Base-by-base conservation (phyloP, 2,329 filamentous ascomycete species). In the Arthrobotrys pseudoclavata region DNA sequence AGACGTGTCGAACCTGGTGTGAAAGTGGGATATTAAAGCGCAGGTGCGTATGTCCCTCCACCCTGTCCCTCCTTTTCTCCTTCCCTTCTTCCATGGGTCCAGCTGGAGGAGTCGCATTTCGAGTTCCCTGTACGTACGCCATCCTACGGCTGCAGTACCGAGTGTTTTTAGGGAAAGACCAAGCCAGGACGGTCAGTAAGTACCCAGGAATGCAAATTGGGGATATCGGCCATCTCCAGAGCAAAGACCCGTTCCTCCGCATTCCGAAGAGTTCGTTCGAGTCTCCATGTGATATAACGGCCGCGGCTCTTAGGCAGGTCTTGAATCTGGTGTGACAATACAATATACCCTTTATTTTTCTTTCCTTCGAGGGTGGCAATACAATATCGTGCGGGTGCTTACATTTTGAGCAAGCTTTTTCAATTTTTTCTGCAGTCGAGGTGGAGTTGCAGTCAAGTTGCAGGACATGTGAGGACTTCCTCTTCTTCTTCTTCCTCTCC, bases 51-150 rank as follows among this genome's bases (percentile, higher is more conserved):
- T 50, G 50, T 37, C 34, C 29, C 50, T 48, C 31, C 20, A 48
- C 47, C 34, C 13, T 52, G 31, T n/a, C n/a, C 29, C 18, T 66
- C 29, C 31, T 13, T 42, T 26, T 20, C 37, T 68, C 34, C 48
- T 55, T 69, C 52, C 55, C 31, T 42, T 26, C 10, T 24, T 60
- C 31, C 20, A 60, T 18, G 20, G 55, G 22, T 12, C 26, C 29
- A 57, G 31, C 15, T n/a, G 29, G 34, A 20, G 42, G 31, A 40
- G 55, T 42, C 55, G 55, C 55, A 60, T 42, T 60, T 53, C 52
- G 48, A 31, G 53, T 69, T 69, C 40, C 24, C 61, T 61, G 66
- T 69, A 69, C 66, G 66, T 69, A 69, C 61, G 15, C 40, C 26
- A 29, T 61, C 50, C 31, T 68, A 48, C 47, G 63, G 15, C 26